phyloP scores from a whole-genome alignment of 164 flowering plant species.

The Chimonanthus salicifolius region DNA sequence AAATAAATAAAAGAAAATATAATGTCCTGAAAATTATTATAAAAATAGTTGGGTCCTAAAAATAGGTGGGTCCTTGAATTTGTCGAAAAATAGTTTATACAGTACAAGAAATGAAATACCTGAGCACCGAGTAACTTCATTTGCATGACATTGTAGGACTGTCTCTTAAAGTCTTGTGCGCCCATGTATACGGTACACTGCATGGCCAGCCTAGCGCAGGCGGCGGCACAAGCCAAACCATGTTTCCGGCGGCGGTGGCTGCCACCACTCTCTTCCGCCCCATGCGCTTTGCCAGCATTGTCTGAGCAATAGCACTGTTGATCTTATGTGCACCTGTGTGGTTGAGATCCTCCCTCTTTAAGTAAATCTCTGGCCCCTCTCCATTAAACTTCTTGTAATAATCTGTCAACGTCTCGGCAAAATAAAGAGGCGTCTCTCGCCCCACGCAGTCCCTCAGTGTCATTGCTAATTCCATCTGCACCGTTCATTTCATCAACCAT shows the following conservation, averaged over 20 bases:
- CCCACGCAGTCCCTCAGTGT: conserved; percentile 41
- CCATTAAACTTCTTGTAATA: conserved; percentile 35
- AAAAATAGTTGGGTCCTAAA: too few species aligned
- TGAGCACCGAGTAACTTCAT: conserved; percentile 47
- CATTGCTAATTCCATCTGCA: conserved; percentile 8
- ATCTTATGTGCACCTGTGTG: conserved; percentile 54
- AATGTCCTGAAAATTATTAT: too few species aligned
- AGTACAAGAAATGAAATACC: conserved; percentile 9
- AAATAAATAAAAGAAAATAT: too few species aligned
- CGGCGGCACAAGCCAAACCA: conserved; percentile 57
- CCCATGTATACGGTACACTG: conserved; percentile 51
- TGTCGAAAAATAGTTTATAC: too few species aligned
- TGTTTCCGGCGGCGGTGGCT: conserved; percentile 59
- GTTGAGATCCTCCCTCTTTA: conserved; percentile 51
- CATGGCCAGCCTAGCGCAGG: conserved; percentile 39
- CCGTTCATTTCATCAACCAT: neutral
- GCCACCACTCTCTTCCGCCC: conserved; percentile 32
- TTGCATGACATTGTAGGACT: conserved; percentile 29
- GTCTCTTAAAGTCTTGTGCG: conserved; percentile 35
- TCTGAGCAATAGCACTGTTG: conserved; percentile 54
- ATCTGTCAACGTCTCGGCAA: conserved; percentile 32
- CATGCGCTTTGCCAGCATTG: conserved; percentile 46
- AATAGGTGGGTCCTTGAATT: too few species aligned
- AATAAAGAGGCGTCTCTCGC: conserved; percentile 49
- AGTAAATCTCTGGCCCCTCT: conserved; percentile 42